Conservation (phyloP, 73 alveolate genomes). For the Tetrahymena malaccensis region DNA sequence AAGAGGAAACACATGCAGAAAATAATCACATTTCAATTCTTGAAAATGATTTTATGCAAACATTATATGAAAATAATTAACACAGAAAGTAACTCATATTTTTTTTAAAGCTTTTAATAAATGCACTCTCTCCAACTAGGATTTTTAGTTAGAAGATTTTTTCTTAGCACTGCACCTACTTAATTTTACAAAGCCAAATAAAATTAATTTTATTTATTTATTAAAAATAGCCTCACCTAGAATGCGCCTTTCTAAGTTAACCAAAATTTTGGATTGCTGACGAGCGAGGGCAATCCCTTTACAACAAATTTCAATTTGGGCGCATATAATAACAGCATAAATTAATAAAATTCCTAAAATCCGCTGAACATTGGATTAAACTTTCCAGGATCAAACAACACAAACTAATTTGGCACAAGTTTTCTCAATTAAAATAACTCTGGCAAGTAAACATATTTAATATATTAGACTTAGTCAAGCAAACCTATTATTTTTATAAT, state of each 20-base stretch:
- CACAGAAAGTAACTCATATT: background rate
- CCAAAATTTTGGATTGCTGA: background rate
- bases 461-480: background rate
- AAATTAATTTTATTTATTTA: no score
- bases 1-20: background rate
- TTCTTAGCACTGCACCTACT: background rate
- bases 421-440: background rate
- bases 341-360: background rate
- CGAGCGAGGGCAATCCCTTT: background rate
- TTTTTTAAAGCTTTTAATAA: background rate
- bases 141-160: background rate
- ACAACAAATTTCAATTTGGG: background rate
- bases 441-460: background rate
- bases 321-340: background rate
- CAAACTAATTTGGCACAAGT: background rate
- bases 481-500: background rate
- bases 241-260: background rate
- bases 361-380: background rate
- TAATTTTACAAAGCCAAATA: no score
- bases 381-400: background rate
- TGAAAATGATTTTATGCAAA: background rate
- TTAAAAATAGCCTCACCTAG: background rate
- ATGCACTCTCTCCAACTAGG: background rate
- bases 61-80: background rate
- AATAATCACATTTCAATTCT: background rate